These are phyloP conservation scores for Micractinium sp. DNA, from an alignment of 139 green algal species.

Conservation along the genomic window DNA sequence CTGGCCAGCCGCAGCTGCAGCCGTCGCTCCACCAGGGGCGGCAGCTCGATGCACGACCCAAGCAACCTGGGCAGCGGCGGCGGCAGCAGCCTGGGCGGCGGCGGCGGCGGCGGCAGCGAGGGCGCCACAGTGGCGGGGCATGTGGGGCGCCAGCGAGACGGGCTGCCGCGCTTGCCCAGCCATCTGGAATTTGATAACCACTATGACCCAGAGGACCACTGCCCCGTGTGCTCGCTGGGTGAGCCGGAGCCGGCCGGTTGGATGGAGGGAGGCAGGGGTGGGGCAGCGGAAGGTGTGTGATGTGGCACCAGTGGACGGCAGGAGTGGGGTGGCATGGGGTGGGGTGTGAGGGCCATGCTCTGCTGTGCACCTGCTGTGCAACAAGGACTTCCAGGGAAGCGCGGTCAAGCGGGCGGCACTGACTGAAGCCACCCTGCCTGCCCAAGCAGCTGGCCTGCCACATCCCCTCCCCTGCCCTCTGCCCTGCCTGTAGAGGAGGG, in stretches of 20 bases:
- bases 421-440: background rate
- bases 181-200: background rate
- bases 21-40: background rate
- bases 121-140: background rate
- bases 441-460: background rate
- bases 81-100: no score
- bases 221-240: slow-evolving; percentile 31
- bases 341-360: no score
- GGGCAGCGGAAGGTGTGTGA: no score
- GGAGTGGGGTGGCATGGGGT: no score
- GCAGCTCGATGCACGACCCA: no score
- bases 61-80: no score
- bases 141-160: background rate
- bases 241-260: background rate
- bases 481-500: slow-evolving; percentile 1
- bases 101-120: background rate
- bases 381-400: no score
- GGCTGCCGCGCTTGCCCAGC: slow-evolving; percentile 10
- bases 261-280: background rate
- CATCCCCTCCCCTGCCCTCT: background rate
- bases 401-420: background rate
- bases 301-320: no score
- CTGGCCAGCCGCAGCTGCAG: background rate
- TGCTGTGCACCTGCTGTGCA: no score
- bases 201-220: background rate